Evolutionary conservation across 2,329 filamentous ascomycete genomes (phyloP), one percentile per base, ranked within the genome.

Genomic region (Fusarium sp.): DNA sequence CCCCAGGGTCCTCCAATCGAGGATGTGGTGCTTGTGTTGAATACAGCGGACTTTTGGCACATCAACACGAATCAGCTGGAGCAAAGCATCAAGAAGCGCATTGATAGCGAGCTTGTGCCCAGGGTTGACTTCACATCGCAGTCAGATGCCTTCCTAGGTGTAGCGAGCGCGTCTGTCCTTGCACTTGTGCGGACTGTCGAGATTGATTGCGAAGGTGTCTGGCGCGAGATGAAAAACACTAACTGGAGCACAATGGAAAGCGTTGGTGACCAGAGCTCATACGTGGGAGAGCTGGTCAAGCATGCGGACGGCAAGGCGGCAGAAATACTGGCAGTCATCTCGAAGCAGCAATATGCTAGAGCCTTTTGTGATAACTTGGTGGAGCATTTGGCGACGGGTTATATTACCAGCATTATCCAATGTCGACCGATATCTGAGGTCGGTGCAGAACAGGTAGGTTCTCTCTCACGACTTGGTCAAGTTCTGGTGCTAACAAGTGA

Each of bases 31-130:
- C 80, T 96, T 4, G 93, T 98, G 1, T 82, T 99, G 43, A 99
- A 99, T 74, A 98, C 95, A 1, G 94, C 95, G 1, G 95, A 99
- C 73, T 99, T 98, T 75, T 99, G 95, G 85, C 94, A 97, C 73
- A 88, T 87, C 25, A 98, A 96, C 28, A 95, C 93, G 44, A 93
- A 89, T 43, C 94, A 98, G 73, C 83, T 99, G 1, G 94, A 98
- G 74, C 93, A 98, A 70, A 97, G 91, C 75, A 93, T 99, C 76
- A 94, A 92, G 77, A 90, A 91, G 69, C 88, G 93, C 9, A 93
- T 99, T 62, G 95, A 98, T 64, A 82, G 86, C 41, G 91, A 93
- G 3, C 81, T 96, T 32, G 86, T 86, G 13, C 79, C 87, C 28
- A 88, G 87, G 61, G 90, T 99, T 7, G 94, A 98, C 74, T 79